These are phyloP conservation scores for Arabidopsis arenosa DNA, from an alignment of 345 rosid species.

Conservation along the genomic window DNA sequence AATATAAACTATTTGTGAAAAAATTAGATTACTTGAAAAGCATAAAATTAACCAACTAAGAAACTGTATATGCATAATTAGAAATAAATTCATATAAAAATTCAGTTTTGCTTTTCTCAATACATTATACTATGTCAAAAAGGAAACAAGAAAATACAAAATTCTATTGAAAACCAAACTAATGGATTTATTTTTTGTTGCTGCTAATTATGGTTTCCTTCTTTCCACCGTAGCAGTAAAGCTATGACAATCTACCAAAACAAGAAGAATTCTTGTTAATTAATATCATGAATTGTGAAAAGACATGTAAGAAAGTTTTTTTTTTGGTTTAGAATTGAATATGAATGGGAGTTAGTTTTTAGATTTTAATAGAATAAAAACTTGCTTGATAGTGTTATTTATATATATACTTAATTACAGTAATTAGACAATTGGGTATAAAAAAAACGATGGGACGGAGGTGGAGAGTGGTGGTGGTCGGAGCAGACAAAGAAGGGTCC, in stretches of 20 bases:
- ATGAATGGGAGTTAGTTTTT: neutral
- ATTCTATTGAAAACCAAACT: too few relatives aligned
- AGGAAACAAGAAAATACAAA: too few relatives aligned
- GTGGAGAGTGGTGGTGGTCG: conserved; percentile 31
- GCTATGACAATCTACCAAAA: neutral
- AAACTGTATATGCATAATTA: neutral
- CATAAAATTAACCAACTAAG: neutral
- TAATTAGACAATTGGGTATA: neutral
- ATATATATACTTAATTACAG: neutral
- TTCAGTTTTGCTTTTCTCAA: too few relatives aligned
- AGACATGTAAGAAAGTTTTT: neutral
- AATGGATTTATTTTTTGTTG: too few relatives aligned
- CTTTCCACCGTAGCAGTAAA: neutral
- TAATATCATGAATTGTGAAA: neutral
- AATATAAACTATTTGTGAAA: neutral
- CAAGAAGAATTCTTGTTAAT: neutral
- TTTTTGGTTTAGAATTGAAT: neutral
- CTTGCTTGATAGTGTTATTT: neutral
- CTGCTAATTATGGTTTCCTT: neutral
- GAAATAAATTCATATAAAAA: too few relatives aligned
- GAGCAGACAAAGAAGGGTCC: conserved; percentile 41
- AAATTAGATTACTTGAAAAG: neutral
- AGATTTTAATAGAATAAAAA: neutral
- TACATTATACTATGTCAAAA: too few relatives aligned
- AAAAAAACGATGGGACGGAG: conserved; percentile 19